Percentiles rank a stretch among this genome's conserved stretches.
Conservation (phyloP, 75 land plant species). For the Adiantum capillusveneris region DNA sequence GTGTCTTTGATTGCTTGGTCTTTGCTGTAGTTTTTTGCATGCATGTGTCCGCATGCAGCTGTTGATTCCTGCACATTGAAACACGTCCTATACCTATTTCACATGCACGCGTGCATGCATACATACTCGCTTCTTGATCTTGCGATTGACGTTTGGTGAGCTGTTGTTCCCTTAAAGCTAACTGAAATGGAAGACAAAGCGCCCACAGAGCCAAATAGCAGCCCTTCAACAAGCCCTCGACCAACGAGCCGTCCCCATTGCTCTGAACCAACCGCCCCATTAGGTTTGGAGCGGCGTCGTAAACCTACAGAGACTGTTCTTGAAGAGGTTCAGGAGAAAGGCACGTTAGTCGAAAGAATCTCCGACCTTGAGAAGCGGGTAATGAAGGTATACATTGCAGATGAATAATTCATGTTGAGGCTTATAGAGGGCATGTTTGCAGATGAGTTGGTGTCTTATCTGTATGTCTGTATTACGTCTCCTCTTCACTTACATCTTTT, state of each 20-base stretch:
- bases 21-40: background rate
- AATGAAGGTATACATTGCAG: conserved; percentile 12
- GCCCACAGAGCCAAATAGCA: background rate
- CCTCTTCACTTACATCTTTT: no score
- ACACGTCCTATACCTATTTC: background rate
- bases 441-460: no score
- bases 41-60: background rate
- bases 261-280: conserved; percentile 7
- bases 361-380: conserved; percentile 10
- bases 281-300: conserved; percentile 19
- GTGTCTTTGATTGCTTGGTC: background rate
- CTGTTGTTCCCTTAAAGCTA: no score
- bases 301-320: conserved; percentile 13
- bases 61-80: background rate
- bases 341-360: conserved; percentile 17
- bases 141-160: no score
- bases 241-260: background rate
- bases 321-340: conserved; percentile 18
- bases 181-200: background rate
- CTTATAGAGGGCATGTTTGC: no score
- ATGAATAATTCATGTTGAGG: no score
- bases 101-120: no score
- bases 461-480: no score
- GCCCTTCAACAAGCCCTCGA: background rate
- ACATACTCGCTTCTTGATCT: no score